Evolutionary conservation across 2,329 filamentous ascomycete genomes (phyloP).

Genomic region (Coniochaeta sp.): DNA sequence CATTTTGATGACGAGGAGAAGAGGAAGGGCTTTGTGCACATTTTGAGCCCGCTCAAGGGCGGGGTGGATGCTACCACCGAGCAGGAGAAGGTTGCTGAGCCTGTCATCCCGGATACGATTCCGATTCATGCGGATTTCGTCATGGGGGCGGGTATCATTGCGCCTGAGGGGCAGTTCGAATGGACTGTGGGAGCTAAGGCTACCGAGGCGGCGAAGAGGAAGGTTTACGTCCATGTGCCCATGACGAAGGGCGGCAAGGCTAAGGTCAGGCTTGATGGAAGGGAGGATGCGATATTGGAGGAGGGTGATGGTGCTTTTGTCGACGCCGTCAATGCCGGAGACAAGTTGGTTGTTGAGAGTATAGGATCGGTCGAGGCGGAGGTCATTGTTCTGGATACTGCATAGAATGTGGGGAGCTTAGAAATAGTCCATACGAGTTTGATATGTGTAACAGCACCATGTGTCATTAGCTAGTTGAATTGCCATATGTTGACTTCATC

Average conservation of each 20-base stretch:
- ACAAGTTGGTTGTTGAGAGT: conserved; percentile 58
- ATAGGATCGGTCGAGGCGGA: conserved; percentile 63
- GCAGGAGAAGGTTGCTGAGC: conserved; percentile 58
- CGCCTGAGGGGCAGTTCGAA: conserved; percentile 56
- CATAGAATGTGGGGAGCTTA: no score
- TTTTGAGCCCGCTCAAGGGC: conserved; percentile 67
- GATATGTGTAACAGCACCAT: no score
- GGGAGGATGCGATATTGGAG: conserved; percentile 57
- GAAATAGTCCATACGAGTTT: no score
- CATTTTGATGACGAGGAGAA: conserved; percentile 69
- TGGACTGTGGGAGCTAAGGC: conserved; percentile 63
- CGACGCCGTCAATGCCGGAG: conserved; percentile 55
- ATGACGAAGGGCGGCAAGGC: conserved; percentile 72
- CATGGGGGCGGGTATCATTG: conserved; percentile 73
- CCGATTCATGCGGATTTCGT: conserved; percentile 79
- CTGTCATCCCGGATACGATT: conserved; percentile 59
- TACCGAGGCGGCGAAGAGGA: conserved; percentile 48
- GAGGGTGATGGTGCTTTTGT: conserved; percentile 83
- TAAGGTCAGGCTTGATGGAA: conserved; percentile 60
- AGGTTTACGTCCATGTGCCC: conserved; percentile 74
- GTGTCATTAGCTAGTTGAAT: no score
- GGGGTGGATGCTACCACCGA: conserved; percentile 54
- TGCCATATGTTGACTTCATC: no score
- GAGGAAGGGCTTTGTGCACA: conserved; percentile 61
- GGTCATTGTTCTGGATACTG: conserved; percentile 60